A percentile compares a stretch with the other conserved stretches of the same genome.
Evolutionary conservation across 257 asterid species (phyloP).

Genomic region (Solanum habrochaites): DNA sequence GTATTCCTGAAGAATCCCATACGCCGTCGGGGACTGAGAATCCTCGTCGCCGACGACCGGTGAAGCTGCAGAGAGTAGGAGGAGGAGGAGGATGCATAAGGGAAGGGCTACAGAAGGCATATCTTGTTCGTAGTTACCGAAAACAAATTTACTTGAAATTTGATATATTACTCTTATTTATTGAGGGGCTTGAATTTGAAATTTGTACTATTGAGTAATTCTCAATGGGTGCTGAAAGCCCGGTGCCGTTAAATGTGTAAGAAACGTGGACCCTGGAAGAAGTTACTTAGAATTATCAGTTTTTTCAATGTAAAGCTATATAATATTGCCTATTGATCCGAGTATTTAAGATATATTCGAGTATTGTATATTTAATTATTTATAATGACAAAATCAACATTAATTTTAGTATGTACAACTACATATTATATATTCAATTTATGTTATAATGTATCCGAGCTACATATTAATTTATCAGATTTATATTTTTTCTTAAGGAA

Average conservation of each 20-base stretch:
- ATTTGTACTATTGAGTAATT: background rate
- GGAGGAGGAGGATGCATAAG: background rate
- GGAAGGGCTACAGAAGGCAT: background rate
- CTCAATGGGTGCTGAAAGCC: background rate
- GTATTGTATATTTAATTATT: no score
- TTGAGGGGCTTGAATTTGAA: background rate
- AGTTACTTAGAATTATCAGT: no score
- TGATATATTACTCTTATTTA: background rate
- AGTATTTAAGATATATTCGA: no score
- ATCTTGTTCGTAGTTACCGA: background rate
- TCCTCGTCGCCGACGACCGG: background rate
- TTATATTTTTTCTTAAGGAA: rapidly evolving
- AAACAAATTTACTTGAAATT: background rate
- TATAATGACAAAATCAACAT: no score
- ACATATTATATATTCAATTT: no score
- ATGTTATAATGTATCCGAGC: no score
- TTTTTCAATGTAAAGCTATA: no score
- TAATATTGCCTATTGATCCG: no score
- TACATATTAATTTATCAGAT: no score
- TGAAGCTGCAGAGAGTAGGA: background rate
- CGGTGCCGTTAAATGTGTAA: background rate
- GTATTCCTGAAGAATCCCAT: slow-evolving; percentile 34
- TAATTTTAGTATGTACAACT: no score
- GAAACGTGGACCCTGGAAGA: background rate
- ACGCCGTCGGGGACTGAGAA: slow-evolving; percentile 1